A percentile compares a stretch with the other conserved stretches of the same genome.
Conservation (phyloP, 2,329 filamentous ascomycete genomes). For the Paecilomyces variotii region DNA sequence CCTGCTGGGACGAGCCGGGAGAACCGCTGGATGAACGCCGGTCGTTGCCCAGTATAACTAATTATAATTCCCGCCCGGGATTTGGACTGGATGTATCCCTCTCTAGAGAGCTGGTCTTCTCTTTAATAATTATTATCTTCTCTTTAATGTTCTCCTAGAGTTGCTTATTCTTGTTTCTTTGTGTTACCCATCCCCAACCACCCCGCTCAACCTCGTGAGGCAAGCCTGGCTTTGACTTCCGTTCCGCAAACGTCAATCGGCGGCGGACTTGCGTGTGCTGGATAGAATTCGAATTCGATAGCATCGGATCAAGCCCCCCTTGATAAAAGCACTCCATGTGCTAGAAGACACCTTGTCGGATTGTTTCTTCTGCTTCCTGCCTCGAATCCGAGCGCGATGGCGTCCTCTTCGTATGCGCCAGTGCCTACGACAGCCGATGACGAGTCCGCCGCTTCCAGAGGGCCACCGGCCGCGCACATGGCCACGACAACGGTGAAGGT, state of each 20-base stretch:
- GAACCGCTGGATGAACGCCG: neutral
- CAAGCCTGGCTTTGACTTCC: neutral
- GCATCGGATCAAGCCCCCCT: neutral
- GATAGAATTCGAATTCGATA: neutral
- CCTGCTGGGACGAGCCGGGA: neutral
- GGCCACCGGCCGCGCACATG: constrained; percentile 52
- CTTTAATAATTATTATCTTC: neutral
- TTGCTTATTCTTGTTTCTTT: neutral
- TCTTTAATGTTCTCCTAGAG: too few relatives aligned
- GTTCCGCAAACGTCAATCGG: neutral
- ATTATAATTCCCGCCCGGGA: neutral
- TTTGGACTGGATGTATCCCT: too few relatives aligned
- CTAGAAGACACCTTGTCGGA: neutral
- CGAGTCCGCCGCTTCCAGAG: constrained; percentile 5
- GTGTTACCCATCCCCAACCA: neutral
- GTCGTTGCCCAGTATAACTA: neutral
- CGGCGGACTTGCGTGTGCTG: neutral
- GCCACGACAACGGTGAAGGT: constrained; percentile 87
- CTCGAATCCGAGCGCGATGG: neutral
- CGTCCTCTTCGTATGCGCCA: neutral
- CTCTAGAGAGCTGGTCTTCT: neutral
- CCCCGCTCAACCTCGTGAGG: neutral
- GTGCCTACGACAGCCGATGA: constrained; percentile 7
- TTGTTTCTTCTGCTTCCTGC: neutral
- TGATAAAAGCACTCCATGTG: neutral